These are phyloP conservation scores for Phytophthora niederhauseri DNA, from an alignment of 352 stramenopile genomes.

Conservation along the genomic window DNA sequence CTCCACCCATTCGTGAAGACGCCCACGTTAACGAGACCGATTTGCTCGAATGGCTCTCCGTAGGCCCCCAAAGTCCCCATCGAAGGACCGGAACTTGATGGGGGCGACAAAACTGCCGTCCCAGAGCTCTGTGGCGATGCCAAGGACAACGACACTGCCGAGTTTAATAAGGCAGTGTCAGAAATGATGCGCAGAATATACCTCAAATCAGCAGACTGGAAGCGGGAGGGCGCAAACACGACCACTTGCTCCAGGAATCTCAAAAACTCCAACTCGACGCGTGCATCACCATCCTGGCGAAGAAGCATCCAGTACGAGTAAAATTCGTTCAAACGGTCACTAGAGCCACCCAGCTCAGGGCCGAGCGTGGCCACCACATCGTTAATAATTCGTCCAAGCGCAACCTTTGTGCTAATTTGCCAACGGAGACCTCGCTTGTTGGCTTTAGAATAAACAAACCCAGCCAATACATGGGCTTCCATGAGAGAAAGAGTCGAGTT, in stretches of 20 bases:
- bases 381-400: constrained; percentile 73
- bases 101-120: constrained; percentile 27
- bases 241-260: constrained; percentile 87
- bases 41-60: constrained; percentile 35
- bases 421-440: constrained; percentile 60
- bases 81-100: constrained; percentile 21
- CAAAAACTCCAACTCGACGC: constrained; percentile 79
- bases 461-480: constrained; percentile 73
- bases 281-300: constrained; percentile 67
- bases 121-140: constrained; percentile 19
- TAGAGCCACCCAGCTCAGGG: constrained; percentile 52
- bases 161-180: constrained; percentile 43
- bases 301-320: constrained; percentile 78
- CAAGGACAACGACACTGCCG: constrained; percentile 9
- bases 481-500: constrained; percentile 76
- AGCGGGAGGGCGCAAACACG: constrained; percentile 72
- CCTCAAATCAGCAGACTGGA: constrained; percentile 56
- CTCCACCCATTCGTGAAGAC: constrained; percentile 57
- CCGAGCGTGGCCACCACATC: constrained; percentile 66
- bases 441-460: constrained; percentile 74
- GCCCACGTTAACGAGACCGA: constrained; percentile 45
- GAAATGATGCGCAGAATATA: constrained; percentile 72
- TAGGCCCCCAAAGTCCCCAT: constrained; percentile 29
- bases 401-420: constrained; percentile 61
- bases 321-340: constrained; percentile 61